These are phyloP conservation scores for Trichoderma sp. DNA, from an alignment of 2,329 filamentous ascomycete species.

Conservation along the genomic window DNA sequence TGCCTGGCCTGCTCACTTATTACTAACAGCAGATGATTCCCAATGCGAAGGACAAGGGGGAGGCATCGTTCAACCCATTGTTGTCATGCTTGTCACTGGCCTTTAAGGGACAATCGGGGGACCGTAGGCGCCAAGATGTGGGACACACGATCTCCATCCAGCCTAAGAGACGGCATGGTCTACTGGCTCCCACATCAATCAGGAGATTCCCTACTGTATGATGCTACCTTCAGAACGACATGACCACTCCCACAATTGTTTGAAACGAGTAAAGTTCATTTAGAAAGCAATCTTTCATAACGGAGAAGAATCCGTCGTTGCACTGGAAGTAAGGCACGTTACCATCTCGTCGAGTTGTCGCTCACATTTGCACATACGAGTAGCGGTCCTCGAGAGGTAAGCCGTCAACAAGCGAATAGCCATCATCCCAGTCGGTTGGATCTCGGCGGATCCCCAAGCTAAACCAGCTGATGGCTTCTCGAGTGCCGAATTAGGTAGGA, in stretches of 20 bases:
- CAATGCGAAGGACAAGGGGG: not conserved
- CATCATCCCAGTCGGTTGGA: constrained; percentile 18
- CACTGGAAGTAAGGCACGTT: no score
- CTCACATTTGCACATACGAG: no score
- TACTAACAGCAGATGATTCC: no score
- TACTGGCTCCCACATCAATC: not conserved
- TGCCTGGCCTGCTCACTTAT: not conserved
- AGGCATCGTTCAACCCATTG: not conserved
- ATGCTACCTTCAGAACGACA: not conserved
- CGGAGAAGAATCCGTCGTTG: constrained; percentile 10
- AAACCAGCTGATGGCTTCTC: constrained; percentile 11
- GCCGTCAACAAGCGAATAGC: not conserved
- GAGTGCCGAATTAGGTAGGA: not conserved
- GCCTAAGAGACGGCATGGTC: not conserved
- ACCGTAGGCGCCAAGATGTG: not conserved
- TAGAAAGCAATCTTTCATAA: no score
- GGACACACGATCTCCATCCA: not conserved
- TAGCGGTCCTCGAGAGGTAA: not conserved
- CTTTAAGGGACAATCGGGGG: no score
- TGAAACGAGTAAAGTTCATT: not conserved
- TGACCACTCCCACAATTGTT: not conserved
- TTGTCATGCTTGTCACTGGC: no score
- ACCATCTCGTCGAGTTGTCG: no score
- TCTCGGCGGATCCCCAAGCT: constrained; percentile 23
- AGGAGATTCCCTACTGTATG: not conserved